Conservation (phyloP, 139 green algal species). For the Volvox africanus region DNA sequence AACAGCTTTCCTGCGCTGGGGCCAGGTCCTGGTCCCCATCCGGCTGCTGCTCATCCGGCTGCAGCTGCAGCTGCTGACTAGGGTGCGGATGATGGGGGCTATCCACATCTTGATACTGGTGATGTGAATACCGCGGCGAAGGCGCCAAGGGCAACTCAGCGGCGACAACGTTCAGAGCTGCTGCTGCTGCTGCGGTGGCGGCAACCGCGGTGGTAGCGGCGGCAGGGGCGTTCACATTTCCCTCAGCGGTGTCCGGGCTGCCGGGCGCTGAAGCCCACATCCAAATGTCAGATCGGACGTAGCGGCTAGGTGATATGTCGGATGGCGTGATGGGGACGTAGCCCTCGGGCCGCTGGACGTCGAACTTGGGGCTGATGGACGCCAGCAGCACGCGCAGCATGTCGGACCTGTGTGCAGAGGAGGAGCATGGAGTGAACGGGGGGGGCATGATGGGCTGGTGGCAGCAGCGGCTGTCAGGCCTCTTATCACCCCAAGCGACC, state of each 20-base stretch:
- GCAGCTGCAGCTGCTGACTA: background rate
- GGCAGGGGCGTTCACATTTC: too few species aligned
- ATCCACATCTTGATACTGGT: too few species aligned
- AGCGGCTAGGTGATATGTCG: constrained; percentile 16
- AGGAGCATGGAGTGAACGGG: background rate
- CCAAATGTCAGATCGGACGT: constrained; percentile 41
- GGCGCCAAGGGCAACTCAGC: background rate
- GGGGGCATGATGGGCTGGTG: too few species aligned
- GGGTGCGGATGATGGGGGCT: too few species aligned
- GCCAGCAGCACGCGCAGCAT: constrained; percentile 16
- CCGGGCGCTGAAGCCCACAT: background rate
- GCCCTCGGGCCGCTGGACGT: constrained; percentile 26
- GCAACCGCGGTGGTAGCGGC: background rate
- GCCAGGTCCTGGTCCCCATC: background rate
- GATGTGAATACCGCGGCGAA: background rate
- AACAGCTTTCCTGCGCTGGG: background rate
- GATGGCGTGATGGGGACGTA: constrained; percentile 33
- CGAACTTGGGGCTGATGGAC: constrained; percentile 24
- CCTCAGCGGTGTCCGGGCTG: background rate
- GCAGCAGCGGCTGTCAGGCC: too few species aligned
- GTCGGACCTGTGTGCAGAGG: constrained; percentile 19
- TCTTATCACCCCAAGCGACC: too few species aligned
- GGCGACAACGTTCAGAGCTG: background rate
- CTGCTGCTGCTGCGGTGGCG: background rate
- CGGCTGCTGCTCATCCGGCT: background rate